These are phyloP conservation scores for Agarophyton chilense DNA, from an alignment of 23 red algal genomes.

Conservation along the genomic window DNA sequence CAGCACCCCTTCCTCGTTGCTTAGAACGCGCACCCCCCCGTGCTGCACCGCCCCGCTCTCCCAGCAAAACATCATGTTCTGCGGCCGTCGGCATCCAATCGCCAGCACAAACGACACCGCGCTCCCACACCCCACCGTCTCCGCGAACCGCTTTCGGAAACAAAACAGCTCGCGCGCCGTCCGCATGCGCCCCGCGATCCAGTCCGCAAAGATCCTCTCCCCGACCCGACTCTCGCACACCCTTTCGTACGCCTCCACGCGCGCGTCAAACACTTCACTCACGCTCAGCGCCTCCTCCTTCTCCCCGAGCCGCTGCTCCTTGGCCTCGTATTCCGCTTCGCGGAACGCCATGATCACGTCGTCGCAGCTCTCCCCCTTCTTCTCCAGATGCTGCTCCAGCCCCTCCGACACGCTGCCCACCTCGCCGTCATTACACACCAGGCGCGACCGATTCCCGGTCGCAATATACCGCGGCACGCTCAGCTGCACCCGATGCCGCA, in stretches of 20 bases:
- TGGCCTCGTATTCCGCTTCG: background rate
- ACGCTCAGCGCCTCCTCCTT: conserved; percentile 13
- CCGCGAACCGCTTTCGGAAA: conserved; percentile 81
- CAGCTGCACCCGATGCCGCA: conserved; percentile 47
- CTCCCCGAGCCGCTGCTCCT: conserved; percentile 11
- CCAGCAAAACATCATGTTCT: conserved; percentile 79
- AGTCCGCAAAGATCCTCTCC: conserved; percentile 52
- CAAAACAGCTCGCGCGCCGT: conserved; percentile 24
- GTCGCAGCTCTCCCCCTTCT: conserved; percentile 58
- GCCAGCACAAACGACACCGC: conserved; percentile 74
- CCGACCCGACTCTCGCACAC: conserved; percentile 66
- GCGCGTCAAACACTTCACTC: conserved; percentile 44
- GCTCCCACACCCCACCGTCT: conserved; percentile 67
- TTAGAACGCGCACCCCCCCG: conserved; percentile 48
- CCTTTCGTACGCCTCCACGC: conserved; percentile 67
- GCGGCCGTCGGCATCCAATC: conserved; percentile 78
- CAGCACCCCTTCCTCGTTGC: conserved; percentile 67
- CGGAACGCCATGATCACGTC: conserved; percentile 85
- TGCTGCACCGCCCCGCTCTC: conserved; percentile 65
- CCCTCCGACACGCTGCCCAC: conserved; percentile 60
- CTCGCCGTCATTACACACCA: conserved; percentile 65
- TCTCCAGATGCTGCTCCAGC: conserved; percentile 61
- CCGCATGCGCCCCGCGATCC: conserved; percentile 53
- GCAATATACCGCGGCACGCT: conserved; percentile 56
- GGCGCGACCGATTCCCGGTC: conserved; percentile 72